Evolutionary conservation across 495 filamentous ascomycete species (phyloP).

Genomic region (Lasiosphaeria hispida): DNA sequence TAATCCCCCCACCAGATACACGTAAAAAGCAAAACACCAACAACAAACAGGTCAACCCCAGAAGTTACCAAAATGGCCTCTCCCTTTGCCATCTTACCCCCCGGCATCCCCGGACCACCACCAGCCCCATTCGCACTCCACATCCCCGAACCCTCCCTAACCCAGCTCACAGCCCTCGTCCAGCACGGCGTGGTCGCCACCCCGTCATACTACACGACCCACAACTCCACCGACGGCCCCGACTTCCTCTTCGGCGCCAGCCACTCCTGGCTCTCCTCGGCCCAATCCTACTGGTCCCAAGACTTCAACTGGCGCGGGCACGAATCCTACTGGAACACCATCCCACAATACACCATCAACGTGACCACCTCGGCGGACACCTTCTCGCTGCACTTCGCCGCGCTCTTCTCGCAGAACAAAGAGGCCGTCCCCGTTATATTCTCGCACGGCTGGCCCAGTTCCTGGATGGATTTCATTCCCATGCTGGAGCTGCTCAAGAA

Average conservation of each 20-base stretch:
- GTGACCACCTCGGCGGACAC: constrained; percentile 43
- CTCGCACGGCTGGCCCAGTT: constrained; percentile 44
- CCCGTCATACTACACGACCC: constrained; percentile 16
- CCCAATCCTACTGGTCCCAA: constrained; percentile 51
- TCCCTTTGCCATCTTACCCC: constrained; percentile 3
- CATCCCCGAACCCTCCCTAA: constrained; percentile 6
- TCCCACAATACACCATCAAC: constrained; percentile 58
- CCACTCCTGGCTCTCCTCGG: constrained; percentile 52
- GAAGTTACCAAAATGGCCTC: too few relatives aligned
- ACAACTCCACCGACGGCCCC: constrained; percentile 3
- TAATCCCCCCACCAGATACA: too few relatives aligned
- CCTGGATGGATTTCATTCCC: constrained; percentile 56
- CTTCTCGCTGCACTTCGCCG: constrained; percentile 59
- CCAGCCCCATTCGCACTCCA: constrained; percentile 10
- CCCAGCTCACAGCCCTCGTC: constrained; percentile 12
- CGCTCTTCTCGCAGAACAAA: constrained; percentile 55
- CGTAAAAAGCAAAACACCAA: too few relatives aligned
- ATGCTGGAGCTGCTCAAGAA: constrained; percentile 40
- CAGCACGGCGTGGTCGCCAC: constrained; percentile 7
- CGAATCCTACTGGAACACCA: constrained; percentile 58
- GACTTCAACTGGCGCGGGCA: constrained; percentile 48
- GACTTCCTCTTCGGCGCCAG: constrained; percentile 51
- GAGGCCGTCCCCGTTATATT: constrained; percentile 62
- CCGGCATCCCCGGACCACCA: constrained; percentile 3
- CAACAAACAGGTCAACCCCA: too few relatives aligned